Evolutionary conservation across 805 yeast genomes (phyloP), one percentile per base, ranked within the genome.

Genomic region (Jamesozyma piceae): DNA sequence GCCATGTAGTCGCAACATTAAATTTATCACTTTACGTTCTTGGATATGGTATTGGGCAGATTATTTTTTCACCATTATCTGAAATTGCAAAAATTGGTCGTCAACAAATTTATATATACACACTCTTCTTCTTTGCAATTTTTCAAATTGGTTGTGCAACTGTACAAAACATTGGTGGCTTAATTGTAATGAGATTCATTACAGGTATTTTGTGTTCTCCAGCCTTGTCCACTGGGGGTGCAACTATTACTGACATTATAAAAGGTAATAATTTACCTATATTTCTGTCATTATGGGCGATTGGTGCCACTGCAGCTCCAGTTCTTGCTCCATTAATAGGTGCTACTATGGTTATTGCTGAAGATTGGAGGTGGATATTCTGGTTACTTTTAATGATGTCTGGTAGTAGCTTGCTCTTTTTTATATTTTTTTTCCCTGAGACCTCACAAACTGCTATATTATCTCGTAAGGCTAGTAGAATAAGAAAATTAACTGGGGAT

Each of bases 21-120:
- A 77, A 78, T 3, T 64, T 78, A 50, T 61, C 78, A 0, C 48
- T 76, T 30, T 78, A 72, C 47, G 78, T 78, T 9, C 49, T 77
- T 21, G 84, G 82, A 5, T 77, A 78, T 51, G 83, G 78, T 41
- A 38, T 75, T 15, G 81, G 82, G 2, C 81, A 80, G 3, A 62
- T 77, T 64, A 49, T 75, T 2, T 72, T 75, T 41, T 69, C 80
- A 0, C 82, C 84, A 4, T 49, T 78, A 46, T 71, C 79, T 13
- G 84, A 78, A 53, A 66, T 73, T 43, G 72, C 77, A 2, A 53
- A 56, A 3, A 55, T 74, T 36, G 82, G 82, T 11, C 67, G 82
- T 47, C 74, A 73, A 39, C 60, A 66, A 22, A 67, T 75, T 33
- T 77, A 76, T 46, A 61, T 69, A 29, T 40, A 60, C 18, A 66